Conservation (phyloP, 768 basidiomycete species). For the Exidia glandulosa region DNA sequence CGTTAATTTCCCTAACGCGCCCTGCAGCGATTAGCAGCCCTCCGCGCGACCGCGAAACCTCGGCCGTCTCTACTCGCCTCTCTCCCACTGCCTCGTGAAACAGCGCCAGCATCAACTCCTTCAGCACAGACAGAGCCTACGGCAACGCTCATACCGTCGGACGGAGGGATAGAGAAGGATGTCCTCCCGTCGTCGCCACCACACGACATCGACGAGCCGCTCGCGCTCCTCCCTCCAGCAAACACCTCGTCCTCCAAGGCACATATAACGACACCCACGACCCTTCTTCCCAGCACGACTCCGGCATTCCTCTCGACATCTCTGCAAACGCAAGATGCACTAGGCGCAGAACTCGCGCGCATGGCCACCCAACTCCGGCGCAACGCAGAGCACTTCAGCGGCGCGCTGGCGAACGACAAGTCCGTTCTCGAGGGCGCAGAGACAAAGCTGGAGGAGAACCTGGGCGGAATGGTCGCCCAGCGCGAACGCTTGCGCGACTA, state of each 20-base stretch:
- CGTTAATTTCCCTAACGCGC: background rate
- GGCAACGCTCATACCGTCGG: conserved; percentile 14
- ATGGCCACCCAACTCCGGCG: conserved; percentile 86
- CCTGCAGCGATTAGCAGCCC: background rate
- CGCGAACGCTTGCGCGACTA: conserved; percentile 50
- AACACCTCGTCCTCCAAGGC: conserved; percentile 6
- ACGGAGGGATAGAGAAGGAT: too few species aligned
- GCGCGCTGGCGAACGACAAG: conserved; percentile 63
- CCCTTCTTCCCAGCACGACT: conserved; percentile 14
- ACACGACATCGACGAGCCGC: conserved; percentile 21
- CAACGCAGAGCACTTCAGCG: conserved; percentile 72
- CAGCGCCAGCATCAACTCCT: conserved; percentile 5
- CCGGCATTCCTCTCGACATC: conserved; percentile 27
- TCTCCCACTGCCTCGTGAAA: conserved; percentile 34
- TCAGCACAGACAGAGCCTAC: too few species aligned
- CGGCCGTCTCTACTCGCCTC: conserved; percentile 34
- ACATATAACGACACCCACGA: conserved; percentile 11
- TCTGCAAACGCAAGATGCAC: conserved; percentile 45
- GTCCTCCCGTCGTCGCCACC: too few species aligned
- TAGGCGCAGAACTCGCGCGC: conserved; percentile 59
- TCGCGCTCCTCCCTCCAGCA: conserved; percentile 21
- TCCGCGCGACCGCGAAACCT: background rate
- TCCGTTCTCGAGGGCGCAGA: conserved; percentile 54
- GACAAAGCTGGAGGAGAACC: conserved; percentile 65
- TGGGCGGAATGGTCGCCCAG: conserved; percentile 55